phyloP scores from a whole-genome alignment of 176 grass and related monocot genomes.

The Triticum aestivum region DNA sequence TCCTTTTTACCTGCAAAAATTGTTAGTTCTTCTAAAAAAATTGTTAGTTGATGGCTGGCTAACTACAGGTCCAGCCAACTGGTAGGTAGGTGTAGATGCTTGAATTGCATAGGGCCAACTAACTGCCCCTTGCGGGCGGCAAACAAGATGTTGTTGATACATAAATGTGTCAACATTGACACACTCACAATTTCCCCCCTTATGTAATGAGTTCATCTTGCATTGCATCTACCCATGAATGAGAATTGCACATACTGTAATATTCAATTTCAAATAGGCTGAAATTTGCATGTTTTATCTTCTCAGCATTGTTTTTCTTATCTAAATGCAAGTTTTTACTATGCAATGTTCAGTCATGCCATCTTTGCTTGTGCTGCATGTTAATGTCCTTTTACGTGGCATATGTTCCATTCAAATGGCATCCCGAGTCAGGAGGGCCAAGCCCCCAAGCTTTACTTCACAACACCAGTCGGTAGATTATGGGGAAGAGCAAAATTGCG shows the following conservation, averaged over 20 bases:
- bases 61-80: slow-evolving; percentile 32
- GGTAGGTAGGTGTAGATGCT: slow-evolving; percentile 35
- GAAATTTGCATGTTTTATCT: background rate
- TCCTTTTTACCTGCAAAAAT: slow-evolving; percentile 11
- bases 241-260: background rate
- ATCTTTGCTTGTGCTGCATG: background rate
- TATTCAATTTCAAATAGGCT: background rate
- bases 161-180: slow-evolving; percentile 39
- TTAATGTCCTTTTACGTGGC: background rate
- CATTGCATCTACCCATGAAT: background rate
- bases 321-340: background rate
- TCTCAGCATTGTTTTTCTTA: background rate
- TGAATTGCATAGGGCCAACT: slow-evolving; percentile 43
- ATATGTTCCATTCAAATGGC: too few relatives aligned
- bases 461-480: too few relatives aligned
- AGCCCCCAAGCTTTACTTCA: too few relatives aligned
- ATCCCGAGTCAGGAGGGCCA: too few relatives aligned
- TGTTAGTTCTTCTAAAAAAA: background rate
- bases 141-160: slow-evolving; percentile 19
- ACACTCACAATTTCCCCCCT: background rate
- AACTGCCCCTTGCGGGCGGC: slow-evolving; percentile 39
- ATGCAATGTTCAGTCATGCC: background rate
- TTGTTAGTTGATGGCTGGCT: slow-evolving; percentile 26
- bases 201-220: background rate
- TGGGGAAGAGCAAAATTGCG: too few relatives aligned